Evolutionary conservation across 306 rosid genomes (phyloP).

Genomic region (Echinosophora koreensis): DNA sequence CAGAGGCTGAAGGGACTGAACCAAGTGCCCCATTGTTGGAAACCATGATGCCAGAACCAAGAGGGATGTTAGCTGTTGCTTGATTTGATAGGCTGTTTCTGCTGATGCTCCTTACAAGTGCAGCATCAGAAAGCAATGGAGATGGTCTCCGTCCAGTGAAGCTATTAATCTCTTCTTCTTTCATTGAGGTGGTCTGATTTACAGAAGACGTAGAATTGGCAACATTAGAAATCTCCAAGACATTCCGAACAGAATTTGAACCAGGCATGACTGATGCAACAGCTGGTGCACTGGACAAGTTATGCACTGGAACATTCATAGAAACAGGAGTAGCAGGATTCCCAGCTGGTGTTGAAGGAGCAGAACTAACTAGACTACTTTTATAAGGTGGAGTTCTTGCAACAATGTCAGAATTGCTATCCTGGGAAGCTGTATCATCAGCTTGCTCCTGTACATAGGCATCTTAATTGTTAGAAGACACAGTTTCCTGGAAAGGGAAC

Average conservation of each 20-base stretch:
- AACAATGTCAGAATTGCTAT: slow-evolving; percentile 62
- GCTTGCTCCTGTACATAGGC: slow-evolving; percentile 68
- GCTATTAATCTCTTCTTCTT: slow-evolving; percentile 72
- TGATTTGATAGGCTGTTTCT: slow-evolving; percentile 71
- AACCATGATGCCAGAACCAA: slow-evolving; percentile 62
- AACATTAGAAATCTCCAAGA: slow-evolving; percentile 57
- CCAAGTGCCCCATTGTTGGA: slow-evolving; percentile 67
- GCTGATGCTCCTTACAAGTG: slow-evolving; percentile 65
- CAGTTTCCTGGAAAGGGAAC: slow-evolving; percentile 44
- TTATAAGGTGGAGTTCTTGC: slow-evolving; percentile 76
- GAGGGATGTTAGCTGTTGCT: slow-evolving; percentile 58
- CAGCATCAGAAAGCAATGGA: slow-evolving; percentile 75
- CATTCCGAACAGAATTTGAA: slow-evolving; percentile 58
- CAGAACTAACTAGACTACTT: slow-evolving; percentile 58
- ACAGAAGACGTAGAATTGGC: slow-evolving; percentile 59
- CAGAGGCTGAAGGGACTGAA: slow-evolving; percentile 67
- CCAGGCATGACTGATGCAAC: slow-evolving; percentile 52
- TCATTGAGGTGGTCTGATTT: slow-evolving; percentile 60
- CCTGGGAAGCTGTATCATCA: slow-evolving; percentile 76
- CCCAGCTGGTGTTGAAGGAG: slow-evolving; percentile 64
- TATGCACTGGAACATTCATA: slow-evolving; percentile 58
- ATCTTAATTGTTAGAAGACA: slow-evolving; percentile 50
- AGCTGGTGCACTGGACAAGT: slow-evolving; percentile 54
- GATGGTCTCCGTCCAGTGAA: slow-evolving; percentile 75
- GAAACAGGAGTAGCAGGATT: slow-evolving; percentile 58